Conservation (phyloP, 2,329 filamentous ascomycete species). For the Arthrobotrys iridis region DNA sequence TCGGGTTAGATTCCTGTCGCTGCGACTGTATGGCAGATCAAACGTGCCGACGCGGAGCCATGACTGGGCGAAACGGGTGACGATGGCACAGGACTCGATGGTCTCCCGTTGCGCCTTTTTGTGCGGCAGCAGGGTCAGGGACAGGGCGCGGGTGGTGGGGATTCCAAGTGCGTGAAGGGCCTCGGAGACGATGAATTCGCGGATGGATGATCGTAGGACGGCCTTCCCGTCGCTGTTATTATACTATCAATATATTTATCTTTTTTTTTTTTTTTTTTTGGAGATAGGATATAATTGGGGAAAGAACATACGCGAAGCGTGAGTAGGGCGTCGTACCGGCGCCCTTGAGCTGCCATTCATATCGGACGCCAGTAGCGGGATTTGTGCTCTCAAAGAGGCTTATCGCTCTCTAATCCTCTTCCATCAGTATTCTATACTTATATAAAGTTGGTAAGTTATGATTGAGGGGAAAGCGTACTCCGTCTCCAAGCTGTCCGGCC, state of each 20-base stretch:
- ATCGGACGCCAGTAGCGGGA: constrained; percentile 74
- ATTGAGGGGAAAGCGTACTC: constrained; percentile 62
- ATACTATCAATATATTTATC: neutral
- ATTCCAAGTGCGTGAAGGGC: constrained; percentile 83
- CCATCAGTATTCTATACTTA: constrained; percentile 10
- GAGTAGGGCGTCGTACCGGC: constrained; percentile 94
- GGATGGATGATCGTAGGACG: constrained; percentile 88
- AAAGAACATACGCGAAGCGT: constrained; percentile 74
- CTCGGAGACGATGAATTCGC: constrained; percentile 94
- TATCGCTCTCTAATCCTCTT: constrained; percentile 73
- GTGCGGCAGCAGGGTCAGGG: constrained; percentile 79
- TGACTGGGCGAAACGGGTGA: constrained; percentile 86
- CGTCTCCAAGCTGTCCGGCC: constrained; percentile 96
- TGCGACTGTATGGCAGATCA: constrained; percentile 84
- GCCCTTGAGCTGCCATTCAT: constrained; percentile 94
- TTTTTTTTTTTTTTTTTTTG: neutral
- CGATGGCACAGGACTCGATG: constrained; percentile 89
- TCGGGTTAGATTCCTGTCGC: constrained; percentile 78
- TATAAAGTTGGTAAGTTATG: neutral
- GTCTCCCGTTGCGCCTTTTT: constrained; percentile 79
- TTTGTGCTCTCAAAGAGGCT: constrained; percentile 91
- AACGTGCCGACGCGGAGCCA: constrained; percentile 97
- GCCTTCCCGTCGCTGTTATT: constrained; percentile 79
- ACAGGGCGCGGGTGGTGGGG: constrained; percentile 84
- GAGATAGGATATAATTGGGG: neutral